Evolutionary conservation across 139 green algal species (phyloP).

Genomic region (Chlamydomonas sp.): DNA sequence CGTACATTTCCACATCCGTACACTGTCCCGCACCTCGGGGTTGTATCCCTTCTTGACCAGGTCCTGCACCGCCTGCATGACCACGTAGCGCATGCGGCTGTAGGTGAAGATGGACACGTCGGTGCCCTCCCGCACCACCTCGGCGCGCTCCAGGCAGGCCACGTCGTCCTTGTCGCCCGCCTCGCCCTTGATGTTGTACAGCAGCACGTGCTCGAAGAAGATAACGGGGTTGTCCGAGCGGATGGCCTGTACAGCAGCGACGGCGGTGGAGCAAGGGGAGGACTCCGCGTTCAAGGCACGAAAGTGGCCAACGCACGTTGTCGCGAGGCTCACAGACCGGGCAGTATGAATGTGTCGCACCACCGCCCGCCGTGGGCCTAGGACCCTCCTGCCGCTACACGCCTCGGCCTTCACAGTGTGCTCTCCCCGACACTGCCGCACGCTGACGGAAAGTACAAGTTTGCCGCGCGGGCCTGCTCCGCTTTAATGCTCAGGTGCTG

Average conservation of each 20-base stretch:
- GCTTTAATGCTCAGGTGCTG: no score
- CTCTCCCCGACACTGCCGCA: no score
- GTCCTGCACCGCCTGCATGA: conserved; percentile 78
- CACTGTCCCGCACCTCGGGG: conserved; percentile 74
- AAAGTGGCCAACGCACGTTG: no score
- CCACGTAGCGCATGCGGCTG: conserved; percentile 94
- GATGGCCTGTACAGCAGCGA: conserved; percentile 63
- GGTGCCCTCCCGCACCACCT: conserved; percentile 84
- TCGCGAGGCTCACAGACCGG: no score
- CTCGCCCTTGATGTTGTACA: conserved; percentile 94
- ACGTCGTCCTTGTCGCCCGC: conserved; percentile 28
- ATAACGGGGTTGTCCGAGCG: conserved; percentile 88
- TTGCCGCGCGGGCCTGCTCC: no score
- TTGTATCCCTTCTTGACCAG: conserved; percentile 88
- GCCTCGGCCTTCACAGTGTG: no score
- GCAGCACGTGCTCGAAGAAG: conserved; percentile 98
- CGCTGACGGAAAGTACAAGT: no score
- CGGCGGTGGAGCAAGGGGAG: neutral
- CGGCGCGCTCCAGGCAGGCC: conserved; percentile 51
- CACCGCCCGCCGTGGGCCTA: no score
- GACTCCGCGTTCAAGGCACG: neutral
- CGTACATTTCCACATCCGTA: no score
- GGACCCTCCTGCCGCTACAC: no score
- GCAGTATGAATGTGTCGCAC: no score
- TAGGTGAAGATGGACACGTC: conserved; percentile 97